These are phyloP conservation scores for Viscum album DNA, from an alignment of 177 flowering plant genomes.

Conservation along the genomic window DNA sequence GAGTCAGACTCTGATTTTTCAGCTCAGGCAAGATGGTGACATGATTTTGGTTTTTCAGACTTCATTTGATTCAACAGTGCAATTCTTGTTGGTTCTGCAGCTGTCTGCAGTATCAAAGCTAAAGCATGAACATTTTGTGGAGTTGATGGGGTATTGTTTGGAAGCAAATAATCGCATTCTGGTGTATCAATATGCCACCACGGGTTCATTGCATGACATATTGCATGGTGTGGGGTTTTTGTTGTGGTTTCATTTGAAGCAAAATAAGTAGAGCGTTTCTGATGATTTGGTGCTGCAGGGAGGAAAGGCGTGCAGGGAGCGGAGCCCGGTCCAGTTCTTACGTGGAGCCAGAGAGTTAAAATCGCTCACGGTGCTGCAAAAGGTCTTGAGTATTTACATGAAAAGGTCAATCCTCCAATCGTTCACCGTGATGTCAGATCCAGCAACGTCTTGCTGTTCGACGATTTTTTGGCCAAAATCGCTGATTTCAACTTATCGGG, in stretches of 20 bases:
- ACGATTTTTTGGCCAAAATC: constrained; percentile 50
- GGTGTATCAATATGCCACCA: constrained; percentile 52
- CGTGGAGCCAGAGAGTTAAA: constrained; percentile 63
- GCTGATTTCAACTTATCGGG: constrained; percentile 60
- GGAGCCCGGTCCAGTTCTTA: constrained; percentile 65
- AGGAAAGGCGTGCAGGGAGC: constrained; percentile 84
- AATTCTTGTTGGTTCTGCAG: constrained; percentile 21
- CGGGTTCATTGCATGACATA: constrained; percentile 69
- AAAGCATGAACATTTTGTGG: constrained; percentile 53
- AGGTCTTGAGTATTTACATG: constrained; percentile 70
- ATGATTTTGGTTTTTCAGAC: neutral
- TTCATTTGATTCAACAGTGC: constrained; percentile 3
- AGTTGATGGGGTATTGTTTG: constrained; percentile 58
- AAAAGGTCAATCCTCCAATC: constrained; percentile 59
- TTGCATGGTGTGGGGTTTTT: constrained; percentile 45
- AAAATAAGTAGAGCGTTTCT: too few species aligned
- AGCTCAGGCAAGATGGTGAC: constrained; percentile 36
- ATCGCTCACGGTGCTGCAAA: constrained; percentile 69
- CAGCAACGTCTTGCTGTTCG: constrained; percentile 68
- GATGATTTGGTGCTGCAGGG: constrained; percentile 27
- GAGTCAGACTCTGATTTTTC: constrained; percentile 61
- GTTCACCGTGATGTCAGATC: constrained; percentile 73
- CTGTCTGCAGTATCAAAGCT: constrained; percentile 56
- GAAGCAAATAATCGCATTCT: constrained; percentile 51
- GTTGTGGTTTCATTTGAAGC: neutral